Evolutionary conservation across 768 basidiomycete species (phyloP).

Genomic region (Pleurotus cornucopiae): DNA sequence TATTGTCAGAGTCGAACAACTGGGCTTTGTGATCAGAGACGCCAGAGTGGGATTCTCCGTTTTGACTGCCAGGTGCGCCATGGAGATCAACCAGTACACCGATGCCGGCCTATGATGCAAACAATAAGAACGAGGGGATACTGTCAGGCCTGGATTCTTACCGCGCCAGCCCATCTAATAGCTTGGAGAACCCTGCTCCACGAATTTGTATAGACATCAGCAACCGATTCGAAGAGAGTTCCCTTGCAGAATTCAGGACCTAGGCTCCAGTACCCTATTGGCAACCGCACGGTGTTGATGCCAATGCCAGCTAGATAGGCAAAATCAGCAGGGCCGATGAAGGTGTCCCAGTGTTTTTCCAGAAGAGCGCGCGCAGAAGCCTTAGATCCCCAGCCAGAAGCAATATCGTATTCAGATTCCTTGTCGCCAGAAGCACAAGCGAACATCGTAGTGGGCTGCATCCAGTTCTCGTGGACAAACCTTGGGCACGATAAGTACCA

Average conservation of each 20-base stretch:
- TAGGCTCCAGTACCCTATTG: slow-evolving; percentile 60
- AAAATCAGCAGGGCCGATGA: slow-evolving; percentile 64
- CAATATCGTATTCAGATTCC: slow-evolving; percentile 61
- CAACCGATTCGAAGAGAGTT: slow-evolving; percentile 60
- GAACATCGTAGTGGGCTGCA: slow-evolving; percentile 60
- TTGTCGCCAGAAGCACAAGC: slow-evolving; percentile 46
- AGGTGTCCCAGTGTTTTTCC: slow-evolving; percentile 77
- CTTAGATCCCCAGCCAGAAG: slow-evolving; percentile 52
- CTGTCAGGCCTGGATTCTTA: background rate
- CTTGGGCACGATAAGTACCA: slow-evolving; percentile 22
- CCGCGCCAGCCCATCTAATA: slow-evolving; percentile 53
- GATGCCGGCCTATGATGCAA: slow-evolving; percentile 35
- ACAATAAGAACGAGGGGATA: too few species aligned
- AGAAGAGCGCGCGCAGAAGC: slow-evolving; percentile 43
- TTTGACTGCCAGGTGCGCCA: slow-evolving; percentile 75
- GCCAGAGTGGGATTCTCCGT: slow-evolving; percentile 67
- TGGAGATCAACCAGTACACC: slow-evolving; percentile 73
- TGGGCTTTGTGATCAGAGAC: slow-evolving; percentile 47
- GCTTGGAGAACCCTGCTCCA: slow-evolving; percentile 64
- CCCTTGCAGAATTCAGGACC: slow-evolving; percentile 52
- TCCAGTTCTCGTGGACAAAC: slow-evolving; percentile 76
- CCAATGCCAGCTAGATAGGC: slow-evolving; percentile 59
- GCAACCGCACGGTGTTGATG: slow-evolving; percentile 64
- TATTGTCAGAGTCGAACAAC: slow-evolving; percentile 45
- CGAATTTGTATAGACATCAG: slow-evolving; percentile 55